phyloP scores from a whole-genome alignment of 2,329 filamentous ascomycete genomes.

The Fusarium sp. region DNA sequence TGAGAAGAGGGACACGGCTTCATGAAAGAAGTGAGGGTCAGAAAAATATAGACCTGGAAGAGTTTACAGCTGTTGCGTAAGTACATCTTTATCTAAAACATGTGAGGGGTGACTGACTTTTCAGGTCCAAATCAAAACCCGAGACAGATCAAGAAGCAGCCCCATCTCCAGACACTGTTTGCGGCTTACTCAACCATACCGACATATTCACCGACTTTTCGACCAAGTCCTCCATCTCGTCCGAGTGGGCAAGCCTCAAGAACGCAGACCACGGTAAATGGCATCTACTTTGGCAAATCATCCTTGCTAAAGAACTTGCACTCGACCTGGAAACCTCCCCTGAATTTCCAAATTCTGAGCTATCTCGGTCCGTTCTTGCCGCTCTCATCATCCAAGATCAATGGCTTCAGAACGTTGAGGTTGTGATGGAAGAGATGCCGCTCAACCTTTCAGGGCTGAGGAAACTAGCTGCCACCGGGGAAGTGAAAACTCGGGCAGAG shows the following conservation, averaged over 20 bases:
- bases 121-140: neutral
- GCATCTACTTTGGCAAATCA: constrained; percentile 9
- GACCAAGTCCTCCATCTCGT: neutral
- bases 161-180: neutral
- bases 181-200: neutral
- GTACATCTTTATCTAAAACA: neutral
- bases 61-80: constrained; percentile 3
- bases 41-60: neutral
- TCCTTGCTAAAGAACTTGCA: constrained; percentile 3
- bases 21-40: neutral
- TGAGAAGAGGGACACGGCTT: neutral
- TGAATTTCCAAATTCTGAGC: neutral
- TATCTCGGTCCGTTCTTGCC: neutral
- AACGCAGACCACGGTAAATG: neutral
- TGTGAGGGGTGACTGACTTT: neutral
- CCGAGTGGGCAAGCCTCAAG: neutral
- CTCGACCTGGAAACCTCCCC: neutral
- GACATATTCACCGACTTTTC: constrained; percentile 4
- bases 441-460: neutral
- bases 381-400: constrained; percentile 6
- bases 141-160: neutral
- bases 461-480: neutral
- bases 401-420: constrained; percentile 3
- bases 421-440: constrained; percentile 2
- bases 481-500: neutral